Base-by-base conservation (phyloP, 2,329 filamentous ascomycete species). In the Penicillium janthinellum region DNA sequence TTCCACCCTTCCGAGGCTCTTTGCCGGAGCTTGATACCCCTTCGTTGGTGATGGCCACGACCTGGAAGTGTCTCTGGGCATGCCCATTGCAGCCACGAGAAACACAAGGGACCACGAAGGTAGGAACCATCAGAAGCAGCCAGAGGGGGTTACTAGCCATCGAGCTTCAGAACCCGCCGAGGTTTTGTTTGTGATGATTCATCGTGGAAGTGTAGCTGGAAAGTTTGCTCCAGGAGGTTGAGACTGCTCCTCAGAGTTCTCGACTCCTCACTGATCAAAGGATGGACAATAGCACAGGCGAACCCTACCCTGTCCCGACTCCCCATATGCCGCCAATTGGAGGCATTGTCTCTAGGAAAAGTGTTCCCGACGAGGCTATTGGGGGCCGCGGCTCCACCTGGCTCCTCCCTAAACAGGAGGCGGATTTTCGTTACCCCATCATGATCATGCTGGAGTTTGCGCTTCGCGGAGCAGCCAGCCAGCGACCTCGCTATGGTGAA, bases 291-390 rank as follows among this genome's bases (percentile, higher is more conserved):
- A 59, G 37, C 57, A 28, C 53, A 41, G 47, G 22, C 57, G 61
- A 57, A 45, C 38, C 39, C 54, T 57, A 56, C 47, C n/a, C 45
- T 52, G 28, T 31, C 38, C 20, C 20, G 20, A 20, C 20, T 20
- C 20, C 41, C 54, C 39, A 25, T 57, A 34, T 17, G 47, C 51
- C 58, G 58, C 56, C 64, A 66, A 70, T 70, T 61, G 64, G 64
- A 63, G 56, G 17, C 28, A 45, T 35, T 42, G 35, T 54, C 17
- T 22, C 6, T 4, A 59, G 66, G 67, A 69, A 67, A 70, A 61
- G 44, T 55, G 25, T 66, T 67, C 67, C 69, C 58, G 54, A 45
- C 55, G 41, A 64, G 41, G 28, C 55, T 54, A 71, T 68, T 67
- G 22, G 67, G 67, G 53, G 59, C 45, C 6, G 31, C 35, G 57